These are phyloP conservation scores for Nasturtium officinale DNA, from an alignment of 345 rosid species.

Conservation along the genomic window DNA sequence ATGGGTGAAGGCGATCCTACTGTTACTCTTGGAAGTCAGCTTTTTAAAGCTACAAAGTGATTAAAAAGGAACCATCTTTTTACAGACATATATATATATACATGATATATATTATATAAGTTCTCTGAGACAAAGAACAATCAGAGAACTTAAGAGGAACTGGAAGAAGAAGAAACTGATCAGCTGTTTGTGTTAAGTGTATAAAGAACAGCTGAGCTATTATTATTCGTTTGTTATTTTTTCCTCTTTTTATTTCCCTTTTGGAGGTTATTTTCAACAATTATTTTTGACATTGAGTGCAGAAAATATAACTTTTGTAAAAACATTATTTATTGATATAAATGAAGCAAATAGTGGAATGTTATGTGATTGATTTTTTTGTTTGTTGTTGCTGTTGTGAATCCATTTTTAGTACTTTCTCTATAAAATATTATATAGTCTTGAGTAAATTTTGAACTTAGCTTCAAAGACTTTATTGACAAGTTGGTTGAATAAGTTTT, in stretches of 20 bases:
- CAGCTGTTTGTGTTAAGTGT: slow-evolving; percentile 82
- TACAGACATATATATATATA: slow-evolving; percentile 30
- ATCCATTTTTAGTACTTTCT: not conserved
- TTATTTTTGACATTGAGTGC: slow-evolving; percentile 43
- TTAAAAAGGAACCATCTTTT: slow-evolving; percentile 43
- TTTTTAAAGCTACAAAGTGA: slow-evolving; percentile 61
- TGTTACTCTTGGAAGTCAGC: slow-evolving; percentile 89
- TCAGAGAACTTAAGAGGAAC: slow-evolving; percentile 40
- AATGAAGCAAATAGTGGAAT: slow-evolving; percentile 41
- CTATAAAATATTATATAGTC: not conserved
- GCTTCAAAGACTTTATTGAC: slow-evolving; percentile 5
- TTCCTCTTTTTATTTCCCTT: slow-evolving; percentile 6
- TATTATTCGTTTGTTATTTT: slow-evolving; percentile 37
- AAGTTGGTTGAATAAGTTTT: slow-evolving; percentile 22
- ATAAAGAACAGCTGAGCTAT: slow-evolving; percentile 73
- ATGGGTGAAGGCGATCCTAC: slow-evolving; percentile 86
- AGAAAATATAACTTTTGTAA: slow-evolving; percentile 52
- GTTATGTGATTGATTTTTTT: slow-evolving; percentile 22
- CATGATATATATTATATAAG: slow-evolving; percentile 26
- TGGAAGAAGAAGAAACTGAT: slow-evolving; percentile 29
- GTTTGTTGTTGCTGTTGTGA: not conserved
- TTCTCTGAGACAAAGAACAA: slow-evolving; percentile 15
- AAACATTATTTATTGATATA: slow-evolving; percentile 52
- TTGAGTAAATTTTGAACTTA: slow-evolving; percentile 6
- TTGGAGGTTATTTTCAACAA: slow-evolving; percentile 41